phyloP scores from a whole-genome alignment of 495 filamentous ascomycete species.

The Tuber melanosporum region DNA sequence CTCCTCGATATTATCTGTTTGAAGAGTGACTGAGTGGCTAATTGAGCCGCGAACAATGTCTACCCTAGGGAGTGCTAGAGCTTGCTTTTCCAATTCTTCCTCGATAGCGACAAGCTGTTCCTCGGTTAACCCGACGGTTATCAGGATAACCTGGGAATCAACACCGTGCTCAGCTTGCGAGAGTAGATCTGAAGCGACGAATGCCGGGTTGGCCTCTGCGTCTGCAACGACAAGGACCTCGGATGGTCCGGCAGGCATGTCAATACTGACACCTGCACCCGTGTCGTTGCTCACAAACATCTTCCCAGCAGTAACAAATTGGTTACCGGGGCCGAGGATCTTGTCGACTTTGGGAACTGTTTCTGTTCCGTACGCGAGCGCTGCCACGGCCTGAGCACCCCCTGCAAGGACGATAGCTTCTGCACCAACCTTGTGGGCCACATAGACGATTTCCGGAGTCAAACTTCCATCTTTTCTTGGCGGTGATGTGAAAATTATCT shows the following conservation, averaged over 20 bases:
- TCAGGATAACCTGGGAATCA: constrained; percentile 89
- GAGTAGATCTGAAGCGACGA: constrained; percentile 88
- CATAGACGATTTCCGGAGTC: constrained; percentile 94
- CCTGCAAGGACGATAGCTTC: constrained; percentile 92
- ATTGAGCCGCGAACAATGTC: constrained; percentile 92
- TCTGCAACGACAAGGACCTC: constrained; percentile 97
- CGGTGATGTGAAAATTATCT: constrained; percentile 86
- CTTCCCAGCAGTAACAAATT: constrained; percentile 97
- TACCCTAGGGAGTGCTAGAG: constrained; percentile 77
- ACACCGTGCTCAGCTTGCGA: constrained; percentile 95
- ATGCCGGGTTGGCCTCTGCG: constrained; percentile 78
- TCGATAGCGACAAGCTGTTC: constrained; percentile 70
- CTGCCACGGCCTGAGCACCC: constrained; percentile 90
- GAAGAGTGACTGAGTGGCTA: constrained; percentile 78
- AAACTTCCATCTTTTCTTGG: constrained; percentile 83
- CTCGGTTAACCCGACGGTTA: constrained; percentile 73
- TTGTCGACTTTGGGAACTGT: constrained; percentile 93
- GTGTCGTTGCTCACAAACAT: constrained; percentile 97
- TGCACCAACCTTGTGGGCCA: constrained; percentile 94
- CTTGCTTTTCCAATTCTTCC: constrained; percentile 81
- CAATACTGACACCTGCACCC: constrained; percentile 86
- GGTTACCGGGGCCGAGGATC: constrained; percentile 95
- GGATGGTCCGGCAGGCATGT: constrained; percentile 96
- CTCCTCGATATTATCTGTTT: constrained; percentile 71
- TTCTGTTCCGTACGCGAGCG: constrained; percentile 78